These are phyloP conservation scores for Sanghuangporus baumii DNA, from an alignment of 1,284 basidiomycete genomes.

Conservation along the genomic window DNA sequence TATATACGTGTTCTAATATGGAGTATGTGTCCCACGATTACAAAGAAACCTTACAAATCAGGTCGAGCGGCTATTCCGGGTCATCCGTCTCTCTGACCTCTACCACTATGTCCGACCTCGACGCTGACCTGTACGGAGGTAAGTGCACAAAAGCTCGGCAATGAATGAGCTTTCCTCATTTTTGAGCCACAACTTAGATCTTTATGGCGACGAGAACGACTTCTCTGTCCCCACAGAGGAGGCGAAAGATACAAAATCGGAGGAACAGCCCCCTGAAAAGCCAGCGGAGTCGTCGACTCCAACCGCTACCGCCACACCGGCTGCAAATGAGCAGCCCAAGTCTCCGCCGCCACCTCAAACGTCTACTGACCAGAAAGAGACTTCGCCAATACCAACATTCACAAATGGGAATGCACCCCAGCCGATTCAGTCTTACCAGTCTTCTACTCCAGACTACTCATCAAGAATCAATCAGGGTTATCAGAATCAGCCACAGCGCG, in stretches of 20 bases:
- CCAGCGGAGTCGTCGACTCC: background rate
- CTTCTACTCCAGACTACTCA: constrained; percentile 10
- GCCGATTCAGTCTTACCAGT: constrained; percentile 14
- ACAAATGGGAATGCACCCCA: constrained; percentile 13
- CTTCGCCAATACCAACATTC: constrained; percentile 7
- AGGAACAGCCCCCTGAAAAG: constrained; percentile 8
- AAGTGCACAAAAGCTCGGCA: constrained; percentile 21
- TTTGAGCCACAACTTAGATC: constrained; percentile 38
- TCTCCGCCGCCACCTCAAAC: constrained; percentile 18
- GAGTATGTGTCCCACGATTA: background rate
- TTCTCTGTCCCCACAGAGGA: constrained; percentile 38
- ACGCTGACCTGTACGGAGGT: constrained; percentile 83
- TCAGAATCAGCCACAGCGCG: constrained; percentile 28
- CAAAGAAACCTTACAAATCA: background rate
- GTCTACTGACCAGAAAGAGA: constrained; percentile 19
- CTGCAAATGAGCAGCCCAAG: constrained; percentile 22
- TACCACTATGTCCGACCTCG: constrained; percentile 64
- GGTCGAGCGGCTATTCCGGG: background rate
- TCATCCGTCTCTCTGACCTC: background rate
- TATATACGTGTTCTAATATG: background rate
- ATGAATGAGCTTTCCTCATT: background rate
- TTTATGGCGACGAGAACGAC: constrained; percentile 73
- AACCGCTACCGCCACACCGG: constrained; percentile 11
- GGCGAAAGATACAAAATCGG: constrained; percentile 20
- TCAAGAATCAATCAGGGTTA: constrained; percentile 42